These are phyloP conservation scores for Dicorynia guianensis DNA, from an alignment of 306 rosid species.

Conservation along the genomic window DNA sequence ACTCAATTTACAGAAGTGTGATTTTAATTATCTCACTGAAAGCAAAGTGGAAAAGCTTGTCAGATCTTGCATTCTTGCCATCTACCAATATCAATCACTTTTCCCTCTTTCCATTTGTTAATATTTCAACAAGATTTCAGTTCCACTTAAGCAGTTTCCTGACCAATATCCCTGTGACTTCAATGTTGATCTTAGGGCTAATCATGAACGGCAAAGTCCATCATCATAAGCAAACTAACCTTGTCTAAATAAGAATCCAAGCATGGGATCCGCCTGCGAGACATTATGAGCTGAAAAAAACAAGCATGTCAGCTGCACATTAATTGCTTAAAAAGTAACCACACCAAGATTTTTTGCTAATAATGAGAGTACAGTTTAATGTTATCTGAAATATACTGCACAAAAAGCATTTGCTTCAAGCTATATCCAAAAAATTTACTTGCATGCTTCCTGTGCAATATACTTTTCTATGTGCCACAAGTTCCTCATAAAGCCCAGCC, in stretches of 20 bases:
- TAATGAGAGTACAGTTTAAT: not conserved
- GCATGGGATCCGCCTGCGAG: constrained; percentile 93
- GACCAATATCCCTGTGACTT: constrained; percentile 7
- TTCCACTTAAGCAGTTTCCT: constrained; percentile 2
- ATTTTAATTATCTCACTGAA: not conserved
- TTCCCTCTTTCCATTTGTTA: not conserved
- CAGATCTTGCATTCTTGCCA: constrained; percentile 10
- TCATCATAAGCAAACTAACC: constrained; percentile 53
- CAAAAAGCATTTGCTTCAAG: constrained; percentile 5
- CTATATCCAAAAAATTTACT: not conserved
- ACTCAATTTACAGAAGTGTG: not conserved
- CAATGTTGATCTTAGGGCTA: not conserved
- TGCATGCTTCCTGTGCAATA: constrained; percentile 2
- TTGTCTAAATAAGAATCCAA: constrained; percentile 95
- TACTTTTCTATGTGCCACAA: not conserved
- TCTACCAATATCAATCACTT: constrained; percentile 17
- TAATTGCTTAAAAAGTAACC: constrained; percentile 29
- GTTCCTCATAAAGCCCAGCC: not conserved
- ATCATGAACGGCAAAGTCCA: not conserved
- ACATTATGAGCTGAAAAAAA: constrained; percentile 85
- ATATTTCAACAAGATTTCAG: constrained; percentile 13
- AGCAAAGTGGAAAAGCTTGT: not conserved
- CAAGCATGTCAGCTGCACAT: constrained; percentile 36
- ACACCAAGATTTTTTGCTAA: constrained; percentile 17
- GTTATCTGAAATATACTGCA: not conserved